Base-by-base conservation (phyloP, 352 stramenopile genomes). In the Pythium sp. region DNA sequence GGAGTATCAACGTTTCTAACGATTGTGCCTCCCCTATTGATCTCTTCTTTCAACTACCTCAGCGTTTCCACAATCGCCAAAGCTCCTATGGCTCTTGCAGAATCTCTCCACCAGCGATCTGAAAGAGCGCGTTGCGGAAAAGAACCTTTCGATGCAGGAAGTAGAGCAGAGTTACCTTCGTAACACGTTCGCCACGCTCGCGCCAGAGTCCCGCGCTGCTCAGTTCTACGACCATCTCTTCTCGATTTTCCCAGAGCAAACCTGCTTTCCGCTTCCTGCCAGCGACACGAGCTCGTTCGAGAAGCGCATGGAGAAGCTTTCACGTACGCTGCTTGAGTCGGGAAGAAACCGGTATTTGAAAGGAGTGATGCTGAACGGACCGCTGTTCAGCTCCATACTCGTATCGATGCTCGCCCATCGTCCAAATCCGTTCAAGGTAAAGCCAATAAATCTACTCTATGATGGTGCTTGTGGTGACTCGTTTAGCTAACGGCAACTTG, bases 51-150 rank as follows among this genome's bases (percentile, higher is more conserved):
- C 3, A 28, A 30, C 8, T 36, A 15, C 2, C 20, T n/a, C 51
- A 92, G 84, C 71, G 54, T 92, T 93, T 63, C 83, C 84, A 8
- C 86, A 94, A n/a, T 76, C 70, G 1, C 86, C 86, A 34, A 92
- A 89, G 69, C 70, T 94, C 28, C 28, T 90, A 26, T 94, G 86
- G 86, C 69, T 92, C 26, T 63, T 93, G 57, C 80, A 89, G 60
- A 90, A 93, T 64, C 67, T 88, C 3, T 80, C 74, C 8, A 85
- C 78, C 1, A 73, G 72, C 34, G 68, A 87, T n/a, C 22, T 94
- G 53, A 94, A 94, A 62, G 78, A 92, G 18, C 67, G 76, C n/a
- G 70, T 89, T 5, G 75, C 77, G 0, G 79, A 76, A 15, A 89
- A 75, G 58, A 86, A 79, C 5, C 61, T 90, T 49, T 81, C 82